Conservation (phyloP, 2,329 filamentous ascomycete species). For the Hymenoscyphus scutula region DNA sequence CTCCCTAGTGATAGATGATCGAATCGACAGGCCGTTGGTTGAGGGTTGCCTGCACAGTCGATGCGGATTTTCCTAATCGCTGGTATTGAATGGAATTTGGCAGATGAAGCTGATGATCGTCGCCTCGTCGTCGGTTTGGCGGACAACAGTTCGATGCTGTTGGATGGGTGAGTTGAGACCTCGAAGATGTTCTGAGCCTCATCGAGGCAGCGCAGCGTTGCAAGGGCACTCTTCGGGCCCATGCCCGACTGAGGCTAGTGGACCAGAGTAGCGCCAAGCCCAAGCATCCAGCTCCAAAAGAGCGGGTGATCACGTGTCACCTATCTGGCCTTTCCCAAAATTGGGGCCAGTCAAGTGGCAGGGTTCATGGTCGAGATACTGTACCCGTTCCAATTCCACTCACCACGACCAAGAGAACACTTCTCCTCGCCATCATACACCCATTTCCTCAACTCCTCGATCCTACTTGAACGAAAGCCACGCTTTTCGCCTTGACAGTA, state of each 20-base stretch:
- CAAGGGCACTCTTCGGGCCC: background rate
- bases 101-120: constrained; percentile 2
- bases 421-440: constrained; percentile 5
- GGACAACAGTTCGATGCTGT: background rate
- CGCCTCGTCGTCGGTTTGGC: constrained; percentile 1
- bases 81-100: background rate
- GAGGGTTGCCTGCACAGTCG: background rate
- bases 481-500: constrained; percentile 2
- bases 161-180: background rate
- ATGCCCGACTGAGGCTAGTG: background rate
- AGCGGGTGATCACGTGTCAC: background rate
- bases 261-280: background rate
- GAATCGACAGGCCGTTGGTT: background rate
- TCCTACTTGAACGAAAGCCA: background rate
- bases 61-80: background rate
- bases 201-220: background rate
- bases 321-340: constrained; percentile 8
- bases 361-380: background rate
- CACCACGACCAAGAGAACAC: constrained; percentile 1
- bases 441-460: background rate
- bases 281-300: no score
- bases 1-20: background rate
- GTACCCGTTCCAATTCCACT: background rate
- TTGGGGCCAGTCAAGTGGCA: background rate
- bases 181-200: background rate